These are phyloP conservation scores for Chaetothyriales sp. DNA, from an alignment of 2,329 filamentous ascomycete genomes.

Conservation along the genomic window DNA sequence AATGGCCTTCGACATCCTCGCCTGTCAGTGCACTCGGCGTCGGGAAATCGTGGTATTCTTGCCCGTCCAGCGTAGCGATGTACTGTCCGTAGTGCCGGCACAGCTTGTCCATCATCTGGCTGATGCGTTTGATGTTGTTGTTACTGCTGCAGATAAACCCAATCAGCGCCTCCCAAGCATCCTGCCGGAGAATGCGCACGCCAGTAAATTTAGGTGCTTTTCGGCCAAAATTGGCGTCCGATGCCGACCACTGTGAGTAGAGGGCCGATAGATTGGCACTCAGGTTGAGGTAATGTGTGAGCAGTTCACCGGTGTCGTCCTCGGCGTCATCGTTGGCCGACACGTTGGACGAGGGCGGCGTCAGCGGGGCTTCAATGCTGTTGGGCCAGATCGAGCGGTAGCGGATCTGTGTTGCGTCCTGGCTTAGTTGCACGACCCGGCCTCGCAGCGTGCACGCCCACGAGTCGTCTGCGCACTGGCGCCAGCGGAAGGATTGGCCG, in stretches of 20 bases:
- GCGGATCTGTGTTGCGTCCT: slow-evolving; percentile 65
- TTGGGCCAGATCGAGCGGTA: slow-evolving; percentile 57
- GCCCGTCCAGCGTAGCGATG: slow-evolving; percentile 55
- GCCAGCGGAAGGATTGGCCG: slow-evolving; percentile 91
- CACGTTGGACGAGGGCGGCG: slow-evolving; percentile 27
- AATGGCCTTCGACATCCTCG: slow-evolving; percentile 60
- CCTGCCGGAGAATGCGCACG: slow-evolving; percentile 82
- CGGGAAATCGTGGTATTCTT: slow-evolving; percentile 79
- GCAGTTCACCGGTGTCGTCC: slow-evolving; percentile 56
- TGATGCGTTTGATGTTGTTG: slow-evolving; percentile 92
- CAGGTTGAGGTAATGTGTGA: slow-evolving; percentile 80
- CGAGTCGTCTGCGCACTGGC: slow-evolving; percentile 61
- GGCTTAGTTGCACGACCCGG: slow-evolving; percentile 69
- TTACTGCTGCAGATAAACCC: slow-evolving; percentile 98
- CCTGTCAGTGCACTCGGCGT: slow-evolving; percentile 58
- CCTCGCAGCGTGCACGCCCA: slow-evolving; percentile 86
- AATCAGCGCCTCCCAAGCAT: slow-evolving; percentile 87
- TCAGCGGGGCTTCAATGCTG: slow-evolving; percentile 21
- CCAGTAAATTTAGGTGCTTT: slow-evolving; percentile 79
- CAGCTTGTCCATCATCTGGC: slow-evolving; percentile 88
- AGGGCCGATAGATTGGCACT: slow-evolving; percentile 58
- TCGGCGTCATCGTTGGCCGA: slow-evolving; percentile 23
- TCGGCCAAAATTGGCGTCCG: slow-evolving; percentile 77
- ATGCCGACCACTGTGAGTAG: slow-evolving; percentile 75
- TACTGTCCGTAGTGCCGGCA: slow-evolving; percentile 72